Percentiles rank a stretch among this genome's conserved stretches.
Evolutionary conservation across 768 basidiomycete genomes (phyloP).

Genomic region (Russula compacta): DNA sequence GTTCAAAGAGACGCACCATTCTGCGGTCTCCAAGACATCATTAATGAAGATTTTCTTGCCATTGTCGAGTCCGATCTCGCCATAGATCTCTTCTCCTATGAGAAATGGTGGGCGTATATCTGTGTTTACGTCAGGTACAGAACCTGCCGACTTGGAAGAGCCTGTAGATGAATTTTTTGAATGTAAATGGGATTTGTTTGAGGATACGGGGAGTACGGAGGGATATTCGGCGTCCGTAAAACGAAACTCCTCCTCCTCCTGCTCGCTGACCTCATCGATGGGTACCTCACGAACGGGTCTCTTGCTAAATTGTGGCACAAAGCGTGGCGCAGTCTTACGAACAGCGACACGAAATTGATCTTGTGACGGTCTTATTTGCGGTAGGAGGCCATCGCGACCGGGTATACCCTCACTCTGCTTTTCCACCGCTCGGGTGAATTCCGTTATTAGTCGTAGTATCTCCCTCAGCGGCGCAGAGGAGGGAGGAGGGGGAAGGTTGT

Average conservation of each 20-base stretch:
- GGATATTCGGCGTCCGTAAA: too few relatives aligned
- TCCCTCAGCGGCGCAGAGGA: constrained; percentile 51
- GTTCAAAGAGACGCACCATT: constrained; percentile 31
- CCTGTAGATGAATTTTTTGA: too few relatives aligned
- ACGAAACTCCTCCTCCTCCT: too few relatives aligned
- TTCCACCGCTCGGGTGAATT: constrained; percentile 32
- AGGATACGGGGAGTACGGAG: too few relatives aligned
- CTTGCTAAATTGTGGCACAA: not conserved
- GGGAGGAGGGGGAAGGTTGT: constrained; percentile 39
- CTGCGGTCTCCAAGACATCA: constrained; percentile 40
- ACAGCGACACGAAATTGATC: not conserved
- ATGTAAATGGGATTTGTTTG: too few relatives aligned
- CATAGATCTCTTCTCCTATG: constrained; percentile 18
- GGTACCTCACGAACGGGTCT: not conserved
- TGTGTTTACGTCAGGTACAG: not conserved
- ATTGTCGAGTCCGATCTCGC: not conserved
- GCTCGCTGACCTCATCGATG: too few relatives aligned
- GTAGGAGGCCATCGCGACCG: not conserved
- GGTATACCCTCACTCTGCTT: not conserved
- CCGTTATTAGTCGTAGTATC: constrained; percentile 38
- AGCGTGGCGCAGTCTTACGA: constrained; percentile 7
- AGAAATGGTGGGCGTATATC: constrained; percentile 14
- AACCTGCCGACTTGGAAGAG: too few relatives aligned
- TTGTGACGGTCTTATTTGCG: not conserved
- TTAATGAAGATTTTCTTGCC: constrained; percentile 37